phyloP scores from a whole-genome alignment of 164 flowering plant genomes.

The Stephania yunnanensis region DNA sequence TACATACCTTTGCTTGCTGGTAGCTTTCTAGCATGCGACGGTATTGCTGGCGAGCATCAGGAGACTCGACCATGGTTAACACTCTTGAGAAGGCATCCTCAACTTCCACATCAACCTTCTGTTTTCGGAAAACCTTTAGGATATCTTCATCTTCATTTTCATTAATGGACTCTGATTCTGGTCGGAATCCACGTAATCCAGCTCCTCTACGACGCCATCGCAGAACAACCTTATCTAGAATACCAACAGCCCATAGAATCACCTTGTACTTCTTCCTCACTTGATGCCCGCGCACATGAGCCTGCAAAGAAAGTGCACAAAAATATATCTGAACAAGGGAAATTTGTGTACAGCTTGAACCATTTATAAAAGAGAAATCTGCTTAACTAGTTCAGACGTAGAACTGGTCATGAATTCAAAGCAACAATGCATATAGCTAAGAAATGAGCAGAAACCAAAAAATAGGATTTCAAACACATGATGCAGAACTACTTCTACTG shows the following conservation, averaged over 20 bases:
- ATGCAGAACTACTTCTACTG: too few species aligned
- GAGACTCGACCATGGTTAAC: constrained; percentile 79
- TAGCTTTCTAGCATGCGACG: constrained; percentile 65
- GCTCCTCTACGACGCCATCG: constrained; percentile 85
- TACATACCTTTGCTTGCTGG: constrained; percentile 68
- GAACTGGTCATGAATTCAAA: background rate
- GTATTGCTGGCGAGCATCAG: constrained; percentile 81
- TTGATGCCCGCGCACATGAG: constrained; percentile 93
- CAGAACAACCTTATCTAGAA: constrained; percentile 77
- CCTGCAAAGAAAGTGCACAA: constrained; percentile 39
- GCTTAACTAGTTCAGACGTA: background rate
- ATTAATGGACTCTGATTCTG: constrained; percentile 44
- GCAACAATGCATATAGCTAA: background rate
- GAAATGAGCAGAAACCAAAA: too few species aligned
- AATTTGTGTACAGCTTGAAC: background rate
- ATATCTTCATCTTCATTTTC: constrained; percentile 84
- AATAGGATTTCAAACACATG: too few species aligned
- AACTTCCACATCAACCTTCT: constrained; percentile 71
- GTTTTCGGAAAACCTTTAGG: constrained; percentile 64
- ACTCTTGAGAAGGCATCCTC: constrained; percentile 77
- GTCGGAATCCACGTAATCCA: constrained; percentile 70
- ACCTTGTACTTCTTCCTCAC: constrained; percentile 73
- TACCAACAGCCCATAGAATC: constrained; percentile 77
- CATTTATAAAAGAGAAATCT: background rate
- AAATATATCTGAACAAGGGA: background rate